phyloP scores from a whole-genome alignment of 139 green algal species.

The Trebouxia sp. region DNA sequence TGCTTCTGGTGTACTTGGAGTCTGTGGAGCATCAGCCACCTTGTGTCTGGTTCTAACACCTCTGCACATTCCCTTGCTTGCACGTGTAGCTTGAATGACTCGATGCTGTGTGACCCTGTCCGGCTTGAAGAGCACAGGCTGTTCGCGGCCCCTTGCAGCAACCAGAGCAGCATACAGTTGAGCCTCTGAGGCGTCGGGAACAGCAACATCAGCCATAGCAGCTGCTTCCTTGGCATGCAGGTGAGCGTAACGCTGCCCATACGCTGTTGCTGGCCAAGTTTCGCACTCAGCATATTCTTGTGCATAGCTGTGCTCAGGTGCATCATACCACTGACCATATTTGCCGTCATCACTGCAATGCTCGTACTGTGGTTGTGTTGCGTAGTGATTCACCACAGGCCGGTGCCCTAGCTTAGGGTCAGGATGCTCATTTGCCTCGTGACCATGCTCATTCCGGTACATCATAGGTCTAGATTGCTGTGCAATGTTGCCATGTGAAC shows the following conservation, averaged over 20 bases:
- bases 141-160: neutral
- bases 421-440: neutral
- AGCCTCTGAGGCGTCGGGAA: neutral
- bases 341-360: too few relatives aligned
- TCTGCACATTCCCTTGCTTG: too few relatives aligned
- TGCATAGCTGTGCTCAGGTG: too few relatives aligned
- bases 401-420: neutral
- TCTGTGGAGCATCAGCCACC: too few relatives aligned
- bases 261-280: neutral
- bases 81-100: too few relatives aligned
- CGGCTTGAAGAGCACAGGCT: neutral
- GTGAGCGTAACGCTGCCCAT: neutral
- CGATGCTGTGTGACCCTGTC: neutral
- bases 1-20: too few relatives aligned
- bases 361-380: too few relatives aligned
- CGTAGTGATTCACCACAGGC: too few relatives aligned
- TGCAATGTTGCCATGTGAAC: neutral
- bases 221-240: neutral
- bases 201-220: neutral
- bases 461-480: neutral
- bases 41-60: too few relatives aligned
- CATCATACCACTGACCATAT: too few relatives aligned
- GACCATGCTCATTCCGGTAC: neutral
- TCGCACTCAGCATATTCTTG: too few relatives aligned
- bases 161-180: neutral